Percentiles rank a stretch among this genome's conserved stretches.
phyloP scores from a whole-genome alignment of 2,329 filamentous ascomycete species.

The Erysiphe pulchra region DNA sequence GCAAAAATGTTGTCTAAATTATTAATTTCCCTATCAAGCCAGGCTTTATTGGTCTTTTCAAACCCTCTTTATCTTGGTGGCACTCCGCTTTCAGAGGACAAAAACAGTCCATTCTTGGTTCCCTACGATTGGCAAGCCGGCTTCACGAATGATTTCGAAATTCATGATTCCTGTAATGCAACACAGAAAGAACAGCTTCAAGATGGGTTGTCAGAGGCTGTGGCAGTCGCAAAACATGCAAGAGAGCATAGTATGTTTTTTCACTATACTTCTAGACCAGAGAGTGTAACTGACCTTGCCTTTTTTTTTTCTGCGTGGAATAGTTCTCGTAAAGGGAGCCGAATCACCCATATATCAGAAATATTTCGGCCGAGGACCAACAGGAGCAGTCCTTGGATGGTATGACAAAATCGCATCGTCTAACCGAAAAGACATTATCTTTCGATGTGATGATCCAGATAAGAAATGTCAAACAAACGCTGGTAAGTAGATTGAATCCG shows the following conservation, averaged over 20 bases:
- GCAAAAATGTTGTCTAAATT: too few relatives aligned
- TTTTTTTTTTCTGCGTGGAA: too few relatives aligned
- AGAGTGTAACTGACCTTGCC: neutral
- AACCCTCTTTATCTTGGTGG: too few relatives aligned
- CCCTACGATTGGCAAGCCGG: conserved; percentile 1
- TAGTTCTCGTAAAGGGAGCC: neutral
- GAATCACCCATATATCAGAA: conserved; percentile 24
- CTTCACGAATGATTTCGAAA: conserved; percentile 15
- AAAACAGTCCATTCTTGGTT: neutral
- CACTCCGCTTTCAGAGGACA: too few relatives aligned
- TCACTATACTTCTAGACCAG: conserved; percentile 20
- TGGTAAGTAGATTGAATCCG: neutral
- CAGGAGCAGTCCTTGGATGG: conserved; percentile 33
- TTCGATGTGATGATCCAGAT: conserved; percentile 45
- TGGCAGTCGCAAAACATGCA: conserved; percentile 31
- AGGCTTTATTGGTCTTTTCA: too few relatives aligned
- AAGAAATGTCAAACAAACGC: conserved; percentile 23
- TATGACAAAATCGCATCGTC: conserved; percentile 32
- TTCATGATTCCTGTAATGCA: conserved; percentile 40
- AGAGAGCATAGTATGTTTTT: conserved; percentile 23
- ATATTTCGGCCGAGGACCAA: conserved; percentile 33
- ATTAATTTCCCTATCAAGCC: too few relatives aligned
- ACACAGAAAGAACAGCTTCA: conserved; percentile 31
- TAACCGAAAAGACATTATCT: conserved; percentile 29
- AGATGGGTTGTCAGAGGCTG: conserved; percentile 29